Conservation (phyloP, 1,284 basidiomycete genomes). For the Melampsora larici-populina region DNA sequence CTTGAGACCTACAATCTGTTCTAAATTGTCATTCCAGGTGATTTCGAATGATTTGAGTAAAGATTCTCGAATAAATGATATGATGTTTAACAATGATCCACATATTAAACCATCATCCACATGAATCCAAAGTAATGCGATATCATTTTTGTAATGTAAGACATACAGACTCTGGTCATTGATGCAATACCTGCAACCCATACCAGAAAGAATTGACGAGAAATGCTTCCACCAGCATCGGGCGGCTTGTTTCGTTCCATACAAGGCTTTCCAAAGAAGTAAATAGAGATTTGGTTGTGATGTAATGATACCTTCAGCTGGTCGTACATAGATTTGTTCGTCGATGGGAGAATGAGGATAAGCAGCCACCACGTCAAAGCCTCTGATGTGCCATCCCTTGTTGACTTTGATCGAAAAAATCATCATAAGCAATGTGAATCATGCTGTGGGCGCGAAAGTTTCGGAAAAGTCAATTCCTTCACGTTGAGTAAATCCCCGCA, state of each 20-base stretch:
- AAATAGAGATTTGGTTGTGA: background rate
- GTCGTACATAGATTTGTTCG: conserved; percentile 4
- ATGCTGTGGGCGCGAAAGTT: conserved; percentile 11
- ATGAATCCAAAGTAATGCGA: background rate
- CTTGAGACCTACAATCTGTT: conserved; percentile 10
- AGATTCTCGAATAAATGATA: too few species aligned
- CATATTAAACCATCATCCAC: conserved; percentile 13
- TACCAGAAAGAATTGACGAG: background rate
- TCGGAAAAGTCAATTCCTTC: conserved; percentile 5
- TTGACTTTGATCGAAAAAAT: background rate
- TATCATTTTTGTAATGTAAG: background rate
- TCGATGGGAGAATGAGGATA: conserved; percentile 16
- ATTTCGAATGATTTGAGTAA: too few species aligned
- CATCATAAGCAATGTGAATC: background rate
- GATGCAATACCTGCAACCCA: background rate
- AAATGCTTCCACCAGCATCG: conserved; percentile 13
- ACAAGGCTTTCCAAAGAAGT: background rate
- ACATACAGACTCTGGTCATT: background rate
- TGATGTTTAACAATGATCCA: background rate
- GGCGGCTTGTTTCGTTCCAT: conserved; percentile 5
- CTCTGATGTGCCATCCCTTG: background rate
- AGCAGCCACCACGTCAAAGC: conserved; percentile 26
- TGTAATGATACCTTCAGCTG: background rate
- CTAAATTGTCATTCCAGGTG: too few species aligned
- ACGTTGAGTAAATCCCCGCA: conserved; percentile 12